phyloP scores from a whole-genome alignment of 176 grass and related monocot genomes.

The Rhynchospora breviuscula region DNA sequence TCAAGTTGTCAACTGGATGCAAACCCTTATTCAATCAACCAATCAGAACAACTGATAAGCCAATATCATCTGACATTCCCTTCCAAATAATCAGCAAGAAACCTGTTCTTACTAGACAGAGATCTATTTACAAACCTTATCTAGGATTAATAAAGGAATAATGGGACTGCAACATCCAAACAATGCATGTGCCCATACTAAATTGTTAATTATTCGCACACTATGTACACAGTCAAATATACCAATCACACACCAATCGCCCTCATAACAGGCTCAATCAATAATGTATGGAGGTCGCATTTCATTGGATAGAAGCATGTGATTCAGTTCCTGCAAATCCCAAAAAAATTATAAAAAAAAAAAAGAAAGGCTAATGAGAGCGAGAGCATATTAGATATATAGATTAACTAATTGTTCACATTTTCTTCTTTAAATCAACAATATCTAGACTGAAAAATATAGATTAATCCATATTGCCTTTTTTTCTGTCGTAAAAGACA shows the following conservation, averaged over 20 bases:
- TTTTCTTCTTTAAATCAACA: neutral
- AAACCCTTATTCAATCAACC: neutral
- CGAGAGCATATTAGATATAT: neutral
- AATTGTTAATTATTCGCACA: constrained; percentile 23
- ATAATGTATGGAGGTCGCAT: constrained; percentile 5
- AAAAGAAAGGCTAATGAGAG: neutral
- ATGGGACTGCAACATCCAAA: neutral
- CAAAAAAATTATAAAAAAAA: neutral
- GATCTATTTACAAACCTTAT: constrained; percentile 2
- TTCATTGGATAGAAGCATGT: constrained; percentile 8
- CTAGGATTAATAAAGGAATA: constrained; percentile 20
- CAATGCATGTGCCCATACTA: neutral
- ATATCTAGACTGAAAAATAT: too few relatives aligned
- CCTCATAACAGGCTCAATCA: neutral
- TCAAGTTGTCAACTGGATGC: neutral
- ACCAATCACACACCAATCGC: constrained; percentile 4
- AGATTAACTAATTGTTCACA: neutral
- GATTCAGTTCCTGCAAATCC: neutral
- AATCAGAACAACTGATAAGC: neutral
- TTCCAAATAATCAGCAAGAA: neutral
- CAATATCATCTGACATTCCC: neutral
- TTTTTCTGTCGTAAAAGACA: neutral
- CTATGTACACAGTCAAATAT: constrained; percentile 15
- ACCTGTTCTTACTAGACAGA: neutral
- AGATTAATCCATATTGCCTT: too few relatives aligned